A percentile compares a stretch with the other conserved stretches of the same genome.
phyloP scores from a whole-genome alignment of 257 asterid species.

The Orobanche coerulescens region DNA sequence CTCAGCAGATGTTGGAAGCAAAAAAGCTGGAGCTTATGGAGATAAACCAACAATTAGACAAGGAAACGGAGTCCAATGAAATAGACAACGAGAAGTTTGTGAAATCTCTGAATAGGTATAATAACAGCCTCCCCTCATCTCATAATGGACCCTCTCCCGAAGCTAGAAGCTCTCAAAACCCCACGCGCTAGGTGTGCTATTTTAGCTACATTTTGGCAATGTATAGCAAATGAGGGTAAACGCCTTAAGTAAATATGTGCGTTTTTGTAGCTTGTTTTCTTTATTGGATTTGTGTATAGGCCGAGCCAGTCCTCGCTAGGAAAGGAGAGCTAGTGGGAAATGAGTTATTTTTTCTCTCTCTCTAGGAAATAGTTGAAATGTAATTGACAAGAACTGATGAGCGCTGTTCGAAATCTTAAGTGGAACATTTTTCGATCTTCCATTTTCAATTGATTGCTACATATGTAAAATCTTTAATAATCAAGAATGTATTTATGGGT shows the following conservation, averaged over 20 bases:
- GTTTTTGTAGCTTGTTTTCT: background rate
- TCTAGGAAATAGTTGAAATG: too few relatives aligned
- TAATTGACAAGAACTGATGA: too few relatives aligned
- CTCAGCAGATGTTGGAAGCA: conserved; percentile 1
- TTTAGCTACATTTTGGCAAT: background rate
- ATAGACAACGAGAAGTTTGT: background rate
- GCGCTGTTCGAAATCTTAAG: too few relatives aligned
- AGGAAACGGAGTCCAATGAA: background rate
- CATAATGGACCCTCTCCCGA: background rate
- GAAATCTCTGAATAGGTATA: conserved; percentile 7
- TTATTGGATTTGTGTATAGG: too few relatives aligned
- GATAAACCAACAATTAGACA: background rate
- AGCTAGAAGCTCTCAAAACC: background rate
- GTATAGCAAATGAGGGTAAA: background rate
- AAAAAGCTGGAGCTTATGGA: conserved; percentile 2
- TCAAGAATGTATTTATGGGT: too few relatives aligned
- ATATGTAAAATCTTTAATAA: too few relatives aligned
- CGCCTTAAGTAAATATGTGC: background rate
- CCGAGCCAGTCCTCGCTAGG: too few relatives aligned
- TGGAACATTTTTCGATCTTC: too few relatives aligned
- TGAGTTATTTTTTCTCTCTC: too few relatives aligned
- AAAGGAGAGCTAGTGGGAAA: too few relatives aligned
- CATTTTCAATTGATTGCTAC: too few relatives aligned
- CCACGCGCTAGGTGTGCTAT: background rate
- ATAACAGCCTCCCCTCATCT: conserved; percentile 1